Conservation (phyloP, 345 rosid genomes). For the Hypericum androsaemum region DNA sequence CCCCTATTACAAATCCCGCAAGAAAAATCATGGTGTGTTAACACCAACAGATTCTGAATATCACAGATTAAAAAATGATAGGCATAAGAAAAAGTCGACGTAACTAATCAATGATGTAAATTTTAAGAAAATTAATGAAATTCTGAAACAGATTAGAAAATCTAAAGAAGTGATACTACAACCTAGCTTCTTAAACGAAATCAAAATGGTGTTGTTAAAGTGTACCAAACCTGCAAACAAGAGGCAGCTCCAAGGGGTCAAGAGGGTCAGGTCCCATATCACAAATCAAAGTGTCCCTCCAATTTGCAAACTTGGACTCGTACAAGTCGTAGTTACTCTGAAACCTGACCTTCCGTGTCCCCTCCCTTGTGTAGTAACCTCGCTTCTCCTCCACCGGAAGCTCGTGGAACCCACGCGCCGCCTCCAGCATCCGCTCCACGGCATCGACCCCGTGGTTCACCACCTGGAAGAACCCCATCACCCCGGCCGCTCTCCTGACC, state of each 20-base stretch:
- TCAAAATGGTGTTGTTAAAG: too few species aligned
- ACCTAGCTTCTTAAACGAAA: too few species aligned
- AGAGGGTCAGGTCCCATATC: constrained; percentile 7
- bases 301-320: constrained; percentile 10
- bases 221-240: constrained; percentile 10
- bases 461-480: constrained; percentile 14
- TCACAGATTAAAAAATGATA: too few species aligned
- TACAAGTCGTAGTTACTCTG: constrained; percentile 9
- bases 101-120: background rate
- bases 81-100: background rate
- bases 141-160: too few species aligned
- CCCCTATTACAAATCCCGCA: too few species aligned
- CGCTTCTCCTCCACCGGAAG: constrained; percentile 2
- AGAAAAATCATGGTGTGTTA: too few species aligned
- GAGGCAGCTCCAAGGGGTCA: constrained; percentile 13
- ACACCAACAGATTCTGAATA: too few species aligned
- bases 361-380: constrained; percentile 1
- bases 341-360: background rate
- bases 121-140: background rate
- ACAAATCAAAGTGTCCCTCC: constrained; percentile 15
- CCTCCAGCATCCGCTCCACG: constrained; percentile 11
- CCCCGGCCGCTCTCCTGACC: constrained; percentile 4
- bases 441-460: constrained; percentile 15
- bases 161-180: too few species aligned
- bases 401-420: constrained; percentile 12